Conservation (phyloP, 2,329 filamentous ascomycete species). For the Iodosphaeria phyllophila region DNA sequence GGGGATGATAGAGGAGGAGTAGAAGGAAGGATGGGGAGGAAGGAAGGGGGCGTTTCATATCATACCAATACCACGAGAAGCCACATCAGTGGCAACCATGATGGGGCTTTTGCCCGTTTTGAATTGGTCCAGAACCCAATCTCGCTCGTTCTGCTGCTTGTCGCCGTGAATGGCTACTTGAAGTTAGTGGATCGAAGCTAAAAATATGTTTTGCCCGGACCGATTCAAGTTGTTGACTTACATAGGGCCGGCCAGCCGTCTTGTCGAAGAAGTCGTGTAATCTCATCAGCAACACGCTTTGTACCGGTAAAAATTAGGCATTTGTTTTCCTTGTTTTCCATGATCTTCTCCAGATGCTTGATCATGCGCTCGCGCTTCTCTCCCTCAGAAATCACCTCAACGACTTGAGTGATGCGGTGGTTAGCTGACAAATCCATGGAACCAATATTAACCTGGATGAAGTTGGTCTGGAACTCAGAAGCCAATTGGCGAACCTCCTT, state of each 20-base stretch:
- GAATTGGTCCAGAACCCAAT: conserved; percentile 99
- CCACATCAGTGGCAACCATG: conserved; percentile 99
- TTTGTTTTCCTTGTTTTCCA: conserved; percentile 94
- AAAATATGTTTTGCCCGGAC: too few relatives aligned
- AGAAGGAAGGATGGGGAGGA: conserved; percentile 16
- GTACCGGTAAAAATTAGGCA: conserved; percentile 83
- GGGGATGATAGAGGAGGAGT: too few relatives aligned
- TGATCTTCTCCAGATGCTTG: conserved; percentile 93
- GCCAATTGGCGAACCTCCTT: conserved; percentile 93
- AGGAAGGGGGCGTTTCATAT: conserved; percentile 37
- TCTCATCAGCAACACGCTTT: conserved; percentile 94
- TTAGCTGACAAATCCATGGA: conserved; percentile 93
- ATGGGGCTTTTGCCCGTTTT: conserved; percentile 98
- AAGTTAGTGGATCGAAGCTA: too few relatives aligned
- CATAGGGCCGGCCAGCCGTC: conserved; percentile 95
- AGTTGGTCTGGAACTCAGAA: conserved; percentile 78
- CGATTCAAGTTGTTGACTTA: too few relatives aligned
- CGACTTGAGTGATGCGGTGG: conserved; percentile 93
- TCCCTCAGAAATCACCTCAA: conserved; percentile 88
- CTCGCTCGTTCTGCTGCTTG: conserved; percentile 98
- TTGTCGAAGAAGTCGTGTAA: conserved; percentile 90
- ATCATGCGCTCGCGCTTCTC: conserved; percentile 97
- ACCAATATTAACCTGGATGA: conserved; percentile 97
- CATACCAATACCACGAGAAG: conserved; percentile 99
- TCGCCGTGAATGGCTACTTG: conserved; percentile 81